A percentile compares a stretch with the other conserved stretches of the same genome.
Evolutionary conservation across 2,329 filamentous ascomycete species (phyloP).

Genomic region (Cordyceps fumosorosea): DNA sequence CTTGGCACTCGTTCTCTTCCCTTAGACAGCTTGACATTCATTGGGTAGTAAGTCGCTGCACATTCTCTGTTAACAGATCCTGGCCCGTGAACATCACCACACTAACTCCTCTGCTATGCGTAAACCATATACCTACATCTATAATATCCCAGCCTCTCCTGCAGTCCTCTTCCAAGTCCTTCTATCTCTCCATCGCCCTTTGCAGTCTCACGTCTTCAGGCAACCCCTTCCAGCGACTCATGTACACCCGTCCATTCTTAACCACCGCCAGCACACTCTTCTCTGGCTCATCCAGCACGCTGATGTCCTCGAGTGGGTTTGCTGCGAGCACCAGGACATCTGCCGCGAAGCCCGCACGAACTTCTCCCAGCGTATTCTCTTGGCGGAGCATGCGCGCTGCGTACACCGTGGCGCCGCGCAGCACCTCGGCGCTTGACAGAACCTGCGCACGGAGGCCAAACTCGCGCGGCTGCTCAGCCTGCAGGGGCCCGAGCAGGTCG

Average conservation of each 20-base stretch:
- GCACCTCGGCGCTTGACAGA: conserved; percentile 19
- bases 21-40: no score
- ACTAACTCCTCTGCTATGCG: not conserved
- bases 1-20: no score
- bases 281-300: conserved; percentile 41
- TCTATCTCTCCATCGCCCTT: no score
- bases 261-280: conserved; percentile 43
- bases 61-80: no score
- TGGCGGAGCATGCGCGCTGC: conserved; percentile 42
- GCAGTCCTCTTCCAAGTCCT: not conserved
- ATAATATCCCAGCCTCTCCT: not conserved
- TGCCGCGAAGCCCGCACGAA: conserved; percentile 43
- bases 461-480: conserved; percentile 26
- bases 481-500: conserved; percentile 27
- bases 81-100: not conserved
- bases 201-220: conserved; percentile 9
- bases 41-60: no score
- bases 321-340: conserved; percentile 45
- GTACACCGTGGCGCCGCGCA: conserved; percentile 35
- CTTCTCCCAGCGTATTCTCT: conserved; percentile 40
- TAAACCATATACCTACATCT: not conserved
- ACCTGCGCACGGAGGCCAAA: conserved; percentile 24
- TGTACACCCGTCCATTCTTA: conserved; percentile 43
- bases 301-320: conserved; percentile 51
- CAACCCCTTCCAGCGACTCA: conserved; percentile 22